Base-by-base conservation (phyloP, 108 stramenopile genomes). In the Nitzschia palea region DNA sequence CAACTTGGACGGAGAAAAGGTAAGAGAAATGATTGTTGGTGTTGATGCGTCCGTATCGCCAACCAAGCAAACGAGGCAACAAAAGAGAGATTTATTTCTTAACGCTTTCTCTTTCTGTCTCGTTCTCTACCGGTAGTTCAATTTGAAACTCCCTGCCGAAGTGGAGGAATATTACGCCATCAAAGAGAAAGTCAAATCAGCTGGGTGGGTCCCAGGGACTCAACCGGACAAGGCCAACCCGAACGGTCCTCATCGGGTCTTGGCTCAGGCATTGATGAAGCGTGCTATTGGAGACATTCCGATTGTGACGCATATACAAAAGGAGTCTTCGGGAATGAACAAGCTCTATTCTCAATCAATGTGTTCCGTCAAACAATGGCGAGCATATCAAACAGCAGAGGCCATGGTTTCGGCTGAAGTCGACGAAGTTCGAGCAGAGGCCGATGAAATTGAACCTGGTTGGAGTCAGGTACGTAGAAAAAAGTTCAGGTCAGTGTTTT, bases 201-300 rank as follows among this genome's bases (percentile, higher is more conserved):
- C 78, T 26, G 93, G 93, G 2, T 95, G 93, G 93, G 78, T 80
- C 29, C 89, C 93, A 55, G 89, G 89, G 10, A 71, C 22, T 36
- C 23, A 26, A 10, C 33, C 34, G 12, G 55, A 65, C 51, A 65
- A 68, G 67, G 26, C 67, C 28, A 57, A 55, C 27, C 55, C 54
- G 5, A 60, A 47, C 30, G 76, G 77, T 31, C 85, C 78, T 26
- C 87, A 89, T 64, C 84, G 90, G 32, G 63, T 78, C 31, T 60
- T 95, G 56, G 94, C 91, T 12, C 91, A 93, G 65, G 94, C 94
- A 12, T 75, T 95, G 17, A 95, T 95, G 94, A 95, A 95, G 61
- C 82, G 94, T 59, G 88, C 89, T 55, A 95, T 95, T 75, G 91
- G 84, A 20, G 90, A 90, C 57, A 95, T 95, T 70, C 94, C 94